Base-by-base conservation (phyloP, 2,329 filamentous ascomycete genomes). In the Trichoderma arundinaceum region DNA sequence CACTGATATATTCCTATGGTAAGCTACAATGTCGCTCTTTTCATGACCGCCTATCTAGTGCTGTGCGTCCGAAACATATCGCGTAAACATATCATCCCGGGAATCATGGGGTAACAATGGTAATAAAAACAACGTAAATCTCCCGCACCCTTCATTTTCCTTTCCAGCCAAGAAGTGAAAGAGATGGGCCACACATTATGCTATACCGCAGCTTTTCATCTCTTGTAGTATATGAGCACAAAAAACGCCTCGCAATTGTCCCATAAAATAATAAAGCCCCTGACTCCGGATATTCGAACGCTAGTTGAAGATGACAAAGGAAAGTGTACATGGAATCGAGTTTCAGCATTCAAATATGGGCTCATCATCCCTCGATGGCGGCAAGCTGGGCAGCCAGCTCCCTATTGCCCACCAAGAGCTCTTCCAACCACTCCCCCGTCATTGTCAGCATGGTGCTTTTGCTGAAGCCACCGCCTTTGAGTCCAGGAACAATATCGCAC, bases 371-470 rank as follows among this genome's bases (percentile, higher is more conserved):
- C 64, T 77, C 72, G 46, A 78, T 51, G 15, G 69, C 76, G n/a
- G 79, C 78, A 52, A 90, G 75, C 75, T 86, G 84, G n/a, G 74
- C 75, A 65, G 80, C 80, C 61, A 92, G 76, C 32, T 80, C 75
- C 64, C 88, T 80, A 73, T 96, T 96, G 4, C 88, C 91, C 44
- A 83, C 79, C 12, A 92, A 77, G 19, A 96, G 74, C 15, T 89
- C 86, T 68, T 94, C 87, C n/a, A 96, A 79, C 83, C 90, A 96
- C 69, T 92, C 89, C 13, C 88, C 90, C 3, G 91, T 86, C 77
- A 93, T 89, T 17, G 85, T 84, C 44, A 97, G 82, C 75, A 92
- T 90, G 7, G 87, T 89, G 74, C 91, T 94, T 80, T 96, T 96
- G 79, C 92, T 95, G 70, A 93, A 89, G 1, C 90, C 90, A 8